These are phyloP conservation scores for Angomonas deanei DNA, from an alignment of 208 protist genomes.

Conservation along the genomic window DNA sequence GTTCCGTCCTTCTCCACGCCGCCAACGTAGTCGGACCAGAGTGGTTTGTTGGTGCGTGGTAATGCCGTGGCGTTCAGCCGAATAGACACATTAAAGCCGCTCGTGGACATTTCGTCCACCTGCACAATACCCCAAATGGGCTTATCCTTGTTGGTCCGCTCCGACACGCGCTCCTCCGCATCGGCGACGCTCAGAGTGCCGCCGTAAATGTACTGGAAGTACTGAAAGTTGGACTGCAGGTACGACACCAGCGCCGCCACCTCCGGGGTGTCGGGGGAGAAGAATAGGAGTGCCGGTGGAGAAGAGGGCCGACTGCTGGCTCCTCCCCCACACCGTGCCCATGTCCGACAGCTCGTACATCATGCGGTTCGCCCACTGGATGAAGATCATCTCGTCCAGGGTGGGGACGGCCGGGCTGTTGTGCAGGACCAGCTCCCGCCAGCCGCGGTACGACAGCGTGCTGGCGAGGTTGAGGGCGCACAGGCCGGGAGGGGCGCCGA, in stretches of 20 bases:
- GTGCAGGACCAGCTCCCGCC: slow-evolving; percentile 12
- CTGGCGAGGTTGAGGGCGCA: slow-evolving; percentile 8
- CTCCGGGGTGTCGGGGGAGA: slow-evolving; percentile 26
- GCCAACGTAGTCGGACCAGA: slow-evolving; percentile 21
- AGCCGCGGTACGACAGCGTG: background rate
- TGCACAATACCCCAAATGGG: slow-evolving; percentile 45
- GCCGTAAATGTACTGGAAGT: slow-evolving; percentile 42
- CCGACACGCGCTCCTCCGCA: slow-evolving; percentile 9
- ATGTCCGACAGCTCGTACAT: slow-evolving; percentile 19
- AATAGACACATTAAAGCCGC: slow-evolving; percentile 30
- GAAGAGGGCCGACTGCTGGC: slow-evolving; percentile 20
- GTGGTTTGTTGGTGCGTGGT: slow-evolving; percentile 7
- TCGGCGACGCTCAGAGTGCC: slow-evolving; percentile 19
- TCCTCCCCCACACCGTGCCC: slow-evolving; percentile 13
- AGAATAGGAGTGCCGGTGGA: slow-evolving; percentile 43
- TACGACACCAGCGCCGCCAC: slow-evolving; percentile 26
- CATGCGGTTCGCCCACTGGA: slow-evolving; percentile 43
- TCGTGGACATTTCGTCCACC: slow-evolving; percentile 20
- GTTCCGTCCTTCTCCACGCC: slow-evolving; percentile 6
- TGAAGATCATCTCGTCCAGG: slow-evolving; percentile 36
- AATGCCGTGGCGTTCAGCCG: slow-evolving; percentile 35
- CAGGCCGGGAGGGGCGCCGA: slow-evolving; percentile 14
- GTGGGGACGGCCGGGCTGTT: slow-evolving; percentile 16
- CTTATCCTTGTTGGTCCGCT: slow-evolving; percentile 1
- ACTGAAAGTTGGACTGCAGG: slow-evolving; percentile 19